Conservation (phyloP, 2,329 filamentous ascomycete genomes). For the Epichloe scottii region DNA sequence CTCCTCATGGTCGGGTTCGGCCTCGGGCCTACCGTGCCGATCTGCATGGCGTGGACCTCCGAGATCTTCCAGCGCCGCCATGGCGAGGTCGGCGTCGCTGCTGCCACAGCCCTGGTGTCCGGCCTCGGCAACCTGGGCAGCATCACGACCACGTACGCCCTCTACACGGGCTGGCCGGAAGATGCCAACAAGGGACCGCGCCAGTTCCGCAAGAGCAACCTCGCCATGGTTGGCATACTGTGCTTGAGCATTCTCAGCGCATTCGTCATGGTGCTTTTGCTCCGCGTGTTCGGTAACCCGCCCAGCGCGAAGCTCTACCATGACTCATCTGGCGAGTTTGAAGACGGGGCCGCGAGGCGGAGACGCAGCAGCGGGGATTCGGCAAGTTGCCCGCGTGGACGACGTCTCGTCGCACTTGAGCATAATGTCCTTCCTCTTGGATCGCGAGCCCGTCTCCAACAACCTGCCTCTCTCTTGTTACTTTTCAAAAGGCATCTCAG, state of each 20-base stretch:
- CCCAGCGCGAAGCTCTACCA: slow-evolving; percentile 33
- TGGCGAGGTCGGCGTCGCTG: slow-evolving; percentile 81
- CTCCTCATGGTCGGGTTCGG: slow-evolving; percentile 86
- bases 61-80: slow-evolving; percentile 85
- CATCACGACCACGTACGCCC: slow-evolving; percentile 76
- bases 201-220: slow-evolving; percentile 71
- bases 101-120: slow-evolving; percentile 73
- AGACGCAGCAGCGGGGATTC: slow-evolving; percentile 46
- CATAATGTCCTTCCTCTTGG: not conserved
- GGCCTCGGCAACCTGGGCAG: slow-evolving; percentile 79
- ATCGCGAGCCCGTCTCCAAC: slow-evolving; percentile 5
- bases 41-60: slow-evolving; percentile 87
- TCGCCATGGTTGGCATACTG: slow-evolving; percentile 80
- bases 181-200: slow-evolving; percentile 56
- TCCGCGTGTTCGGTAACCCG: slow-evolving; percentile 45
- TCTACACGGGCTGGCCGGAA: slow-evolving; percentile 76
- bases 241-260: slow-evolving; percentile 64
- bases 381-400: slow-evolving; percentile 27
- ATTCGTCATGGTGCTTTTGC: slow-evolving; percentile 52
- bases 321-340: slow-evolving; percentile 31
- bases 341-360: slow-evolving; percentile 51
- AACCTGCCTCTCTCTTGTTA: not conserved
- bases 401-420: slow-evolving; percentile 18
- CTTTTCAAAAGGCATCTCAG: slow-evolving; percentile 5
- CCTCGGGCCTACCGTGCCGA: slow-evolving; percentile 79